Percentiles rank a stretch among this genome's conserved stretches.
phyloP scores from a whole-genome alignment of 2,329 filamentous ascomycete species.

The Penicillium digitatum region DNA sequence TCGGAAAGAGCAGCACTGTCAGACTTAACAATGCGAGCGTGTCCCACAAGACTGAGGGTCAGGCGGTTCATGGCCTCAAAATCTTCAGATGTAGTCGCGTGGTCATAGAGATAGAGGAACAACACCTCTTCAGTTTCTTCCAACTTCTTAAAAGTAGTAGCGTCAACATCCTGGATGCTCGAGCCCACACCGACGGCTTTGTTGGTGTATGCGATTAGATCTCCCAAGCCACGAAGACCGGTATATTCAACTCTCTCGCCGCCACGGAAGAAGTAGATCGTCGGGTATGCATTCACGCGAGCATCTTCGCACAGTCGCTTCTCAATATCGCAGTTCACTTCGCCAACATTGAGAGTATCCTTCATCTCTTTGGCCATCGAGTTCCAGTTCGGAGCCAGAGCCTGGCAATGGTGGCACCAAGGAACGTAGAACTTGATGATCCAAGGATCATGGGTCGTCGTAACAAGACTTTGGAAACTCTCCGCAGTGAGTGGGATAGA shows the following conservation, averaged over 20 bases:
- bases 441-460: conserved; percentile 85
- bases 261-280: conserved; percentile 86
- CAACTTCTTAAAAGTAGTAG: conserved; percentile 69
- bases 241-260: conserved; percentile 90
- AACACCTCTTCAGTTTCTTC: conserved; percentile 94
- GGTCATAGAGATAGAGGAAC: conserved; percentile 96
- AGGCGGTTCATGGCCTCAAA: conserved; percentile 83
- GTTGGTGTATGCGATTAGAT: conserved; percentile 80
- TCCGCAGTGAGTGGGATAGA: conserved; percentile 76
- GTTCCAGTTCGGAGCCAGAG: conserved; percentile 83
- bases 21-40: conserved; percentile 89
- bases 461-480: conserved; percentile 80
- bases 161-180: conserved; percentile 77
- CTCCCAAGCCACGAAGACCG: conserved; percentile 84
- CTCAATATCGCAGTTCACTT: conserved; percentile 91
- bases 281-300: conserved; percentile 74
- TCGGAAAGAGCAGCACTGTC: conserved; percentile 70
- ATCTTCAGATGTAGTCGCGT: conserved; percentile 88
- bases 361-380: conserved; percentile 90
- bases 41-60: conserved; percentile 82
- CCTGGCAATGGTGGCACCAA: conserved; percentile 95
- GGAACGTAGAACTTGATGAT: conserved; percentile 99
- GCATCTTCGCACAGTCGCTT: conserved; percentile 89
- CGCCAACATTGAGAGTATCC: conserved; percentile 82
- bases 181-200: conserved; percentile 74